Conservation (phyloP, 768 basidiomycete species). For the Mycena vulgaris region DNA sequence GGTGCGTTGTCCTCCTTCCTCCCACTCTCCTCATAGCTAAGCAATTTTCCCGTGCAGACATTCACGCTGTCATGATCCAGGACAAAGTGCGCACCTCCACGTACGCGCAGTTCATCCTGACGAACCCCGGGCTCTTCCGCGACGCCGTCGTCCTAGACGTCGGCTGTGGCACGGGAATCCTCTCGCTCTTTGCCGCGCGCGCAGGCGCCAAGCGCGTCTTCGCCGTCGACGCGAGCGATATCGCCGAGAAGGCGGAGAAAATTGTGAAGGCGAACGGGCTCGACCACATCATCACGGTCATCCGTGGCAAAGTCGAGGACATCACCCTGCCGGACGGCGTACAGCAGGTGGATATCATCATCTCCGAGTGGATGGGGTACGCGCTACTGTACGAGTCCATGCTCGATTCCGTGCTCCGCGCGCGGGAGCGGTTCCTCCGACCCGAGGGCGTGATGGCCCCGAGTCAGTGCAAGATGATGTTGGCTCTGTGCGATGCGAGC, state of each 20-base stretch:
- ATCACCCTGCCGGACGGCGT: conserved; percentile 81
- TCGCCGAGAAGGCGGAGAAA: conserved; percentile 82
- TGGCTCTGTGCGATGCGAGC: conserved; percentile 85
- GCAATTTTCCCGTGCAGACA: too few species aligned
- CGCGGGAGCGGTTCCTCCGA: conserved; percentile 88
- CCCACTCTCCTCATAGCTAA: too few species aligned
- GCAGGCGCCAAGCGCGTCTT: conserved; percentile 93
- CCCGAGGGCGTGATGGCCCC: conserved; percentile 91
- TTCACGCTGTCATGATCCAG: conserved; percentile 97
- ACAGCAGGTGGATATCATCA: conserved; percentile 90
- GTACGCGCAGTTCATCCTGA: conserved; percentile 92
- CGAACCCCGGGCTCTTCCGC: conserved; percentile 84
- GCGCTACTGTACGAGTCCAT: conserved; percentile 95
- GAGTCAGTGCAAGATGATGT: conserved; percentile 88
- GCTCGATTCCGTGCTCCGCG: conserved; percentile 94
- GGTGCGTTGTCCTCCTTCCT: conserved; percentile 63
- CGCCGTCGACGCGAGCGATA: conserved; percentile 91
- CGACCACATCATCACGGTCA: conserved; percentile 85
- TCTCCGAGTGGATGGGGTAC: conserved; percentile 99
- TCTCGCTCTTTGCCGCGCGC: conserved; percentile 91
- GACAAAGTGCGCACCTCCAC: conserved; percentile 95
- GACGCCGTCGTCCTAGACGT: conserved; percentile 94
- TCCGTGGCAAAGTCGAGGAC: conserved; percentile 93
- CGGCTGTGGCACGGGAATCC: conserved; percentile 95
- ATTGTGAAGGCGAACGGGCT: conserved; percentile 86